Evolutionary conservation across 169 alveolate genomes (phyloP).

Genomic region (Cryptosporidium viatorum): DNA sequence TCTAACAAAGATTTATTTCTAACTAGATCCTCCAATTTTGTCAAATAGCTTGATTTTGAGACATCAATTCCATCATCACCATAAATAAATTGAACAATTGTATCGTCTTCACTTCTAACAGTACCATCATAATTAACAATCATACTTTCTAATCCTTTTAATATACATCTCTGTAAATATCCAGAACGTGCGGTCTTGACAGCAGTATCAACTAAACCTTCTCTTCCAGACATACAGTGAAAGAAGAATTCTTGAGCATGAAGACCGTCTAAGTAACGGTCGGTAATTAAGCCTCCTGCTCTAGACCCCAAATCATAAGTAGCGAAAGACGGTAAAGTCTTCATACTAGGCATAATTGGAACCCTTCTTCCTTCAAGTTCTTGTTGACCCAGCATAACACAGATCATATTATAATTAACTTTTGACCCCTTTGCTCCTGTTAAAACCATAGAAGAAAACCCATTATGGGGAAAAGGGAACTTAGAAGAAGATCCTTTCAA

Average conservation of each 20-base stretch:
- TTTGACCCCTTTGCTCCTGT: constrained; percentile 98
- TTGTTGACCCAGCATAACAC: constrained; percentile 95
- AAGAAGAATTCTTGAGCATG: constrained; percentile 97
- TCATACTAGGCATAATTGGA: constrained; percentile 94
- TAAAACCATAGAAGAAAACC: constrained; percentile 96
- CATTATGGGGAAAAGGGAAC: constrained; percentile 93
- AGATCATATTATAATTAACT: constrained; percentile 94
- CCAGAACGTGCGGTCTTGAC: constrained; percentile 98
- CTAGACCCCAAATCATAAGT: constrained; percentile 96
- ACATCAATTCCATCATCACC: constrained; percentile 98
- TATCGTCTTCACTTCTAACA: constrained; percentile 96
- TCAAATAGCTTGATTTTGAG: constrained; percentile 90
- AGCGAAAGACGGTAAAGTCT: constrained; percentile 94
- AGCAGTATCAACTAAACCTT: constrained; percentile 99
- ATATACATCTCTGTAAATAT: constrained; percentile 96
- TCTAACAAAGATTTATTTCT: constrained; percentile 76
- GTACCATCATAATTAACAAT: constrained; percentile 95
- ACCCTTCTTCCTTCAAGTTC: constrained; percentile 96
- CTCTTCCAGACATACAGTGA: constrained; percentile 99
- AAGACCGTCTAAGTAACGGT: constrained; percentile 96
- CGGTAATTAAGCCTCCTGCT: constrained; percentile 96
- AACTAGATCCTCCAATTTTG: constrained; percentile 83
- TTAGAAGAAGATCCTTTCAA: constrained; percentile 66
- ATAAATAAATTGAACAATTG: constrained; percentile 94
- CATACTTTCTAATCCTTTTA: constrained; percentile 95